These are phyloP conservation scores for Spathaspora arborariae DNA, from an alignment of 805 yeast species.

Conservation along the genomic window DNA sequence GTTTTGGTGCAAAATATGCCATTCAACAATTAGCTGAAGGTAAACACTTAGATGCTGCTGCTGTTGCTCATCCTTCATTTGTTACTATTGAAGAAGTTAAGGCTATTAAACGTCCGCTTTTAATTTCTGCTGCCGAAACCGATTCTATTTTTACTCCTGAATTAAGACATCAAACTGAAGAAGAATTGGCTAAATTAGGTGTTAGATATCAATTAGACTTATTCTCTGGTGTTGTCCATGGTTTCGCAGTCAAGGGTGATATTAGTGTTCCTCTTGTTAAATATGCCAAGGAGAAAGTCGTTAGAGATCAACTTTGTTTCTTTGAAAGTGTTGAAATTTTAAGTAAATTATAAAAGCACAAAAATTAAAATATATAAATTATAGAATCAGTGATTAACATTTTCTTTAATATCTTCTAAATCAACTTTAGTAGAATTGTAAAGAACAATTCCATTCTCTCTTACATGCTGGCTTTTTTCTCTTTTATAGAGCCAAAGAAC, in stretches of 20 bases:
- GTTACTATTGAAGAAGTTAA: conserved; percentile 62
- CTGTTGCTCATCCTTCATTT: conserved; percentile 82
- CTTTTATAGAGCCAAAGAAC: conserved; percentile 45
- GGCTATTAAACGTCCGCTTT: conserved; percentile 51
- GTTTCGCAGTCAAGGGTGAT: conserved; percentile 81
- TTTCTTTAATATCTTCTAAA: no score
- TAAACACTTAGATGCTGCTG: conserved; percentile 44
- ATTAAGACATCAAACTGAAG: conserved; percentile 59
- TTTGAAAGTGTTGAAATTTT: conserved; percentile 10
- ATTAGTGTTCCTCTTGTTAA: conserved; percentile 44
- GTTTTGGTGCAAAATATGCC: conserved; percentile 78
- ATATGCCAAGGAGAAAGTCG: conserved; percentile 67
- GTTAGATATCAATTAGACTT: conserved; percentile 57
- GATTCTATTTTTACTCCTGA: conserved; percentile 65
- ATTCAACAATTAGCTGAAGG: conserved; percentile 46
- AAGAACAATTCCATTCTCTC: conserved; percentile 33
- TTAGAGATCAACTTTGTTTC: conserved; percentile 40
- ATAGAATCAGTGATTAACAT: no score
- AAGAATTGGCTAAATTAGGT: conserved; percentile 40
- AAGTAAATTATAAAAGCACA: background rate
- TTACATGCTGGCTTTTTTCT: conserved; percentile 31
- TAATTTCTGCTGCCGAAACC: conserved; percentile 70
- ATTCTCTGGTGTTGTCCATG: conserved; percentile 66
- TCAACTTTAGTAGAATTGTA: conserved; percentile 16
- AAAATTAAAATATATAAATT: no score